Evolutionary conservation across 345 rosid species (phyloP).

Genomic region (Eucalyptus rudis): DNA sequence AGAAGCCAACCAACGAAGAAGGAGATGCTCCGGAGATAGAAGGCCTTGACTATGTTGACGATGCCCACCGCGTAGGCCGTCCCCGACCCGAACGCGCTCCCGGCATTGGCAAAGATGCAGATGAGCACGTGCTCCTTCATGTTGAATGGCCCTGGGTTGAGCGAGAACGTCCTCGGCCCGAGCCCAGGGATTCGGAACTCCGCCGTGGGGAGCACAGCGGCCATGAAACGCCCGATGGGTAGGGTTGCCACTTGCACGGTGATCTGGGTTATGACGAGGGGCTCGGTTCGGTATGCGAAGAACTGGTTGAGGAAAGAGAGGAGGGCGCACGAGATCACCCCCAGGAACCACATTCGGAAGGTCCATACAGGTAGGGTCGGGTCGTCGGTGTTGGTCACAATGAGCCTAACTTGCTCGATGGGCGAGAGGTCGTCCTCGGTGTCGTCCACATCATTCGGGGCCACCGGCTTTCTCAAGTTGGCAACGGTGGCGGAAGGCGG

Average conservation of each 20-base stretch:
- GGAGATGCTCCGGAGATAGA: background rate
- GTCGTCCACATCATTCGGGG: no score
- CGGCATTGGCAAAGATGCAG: slow-evolving; percentile 3
- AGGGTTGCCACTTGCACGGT: background rate
- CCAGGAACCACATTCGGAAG: no score
- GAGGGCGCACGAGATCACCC: no score
- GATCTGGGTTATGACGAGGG: no score
- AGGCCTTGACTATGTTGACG: slow-evolving; percentile 1
- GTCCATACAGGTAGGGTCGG: no score
- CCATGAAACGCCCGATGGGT: slow-evolving; percentile 3
- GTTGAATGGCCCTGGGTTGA: slow-evolving; percentile 3
- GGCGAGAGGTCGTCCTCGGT: no score
- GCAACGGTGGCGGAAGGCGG: no score
- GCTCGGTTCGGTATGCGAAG: no score
- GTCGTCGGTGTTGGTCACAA: no score
- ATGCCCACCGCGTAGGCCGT: background rate
- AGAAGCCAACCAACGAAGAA: slow-evolving; percentile 1
- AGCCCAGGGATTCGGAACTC: background rate
- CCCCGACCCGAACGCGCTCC: background rate
- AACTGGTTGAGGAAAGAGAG: no score
- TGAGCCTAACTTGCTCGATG: no score
- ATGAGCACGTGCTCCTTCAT: slow-evolving; percentile 4
- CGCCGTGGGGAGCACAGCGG: background rate
- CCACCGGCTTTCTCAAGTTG: no score
- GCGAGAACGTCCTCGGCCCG: background rate